These are phyloP conservation scores for Pugionium cornutum DNA, from an alignment of 345 rosid species.

Conservation along the genomic window DNA sequence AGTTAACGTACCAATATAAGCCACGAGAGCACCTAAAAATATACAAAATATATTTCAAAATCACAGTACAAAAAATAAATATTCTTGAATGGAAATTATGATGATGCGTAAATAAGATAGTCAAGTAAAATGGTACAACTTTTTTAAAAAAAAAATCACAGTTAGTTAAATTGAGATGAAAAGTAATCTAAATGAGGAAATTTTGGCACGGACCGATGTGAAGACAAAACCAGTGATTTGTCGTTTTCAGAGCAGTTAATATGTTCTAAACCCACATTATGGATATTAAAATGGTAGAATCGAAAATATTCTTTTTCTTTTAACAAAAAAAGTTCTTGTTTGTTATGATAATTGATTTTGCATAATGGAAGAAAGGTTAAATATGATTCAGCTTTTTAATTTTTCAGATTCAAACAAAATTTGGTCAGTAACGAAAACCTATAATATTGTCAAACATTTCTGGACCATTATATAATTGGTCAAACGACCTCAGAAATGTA, in stretches of 20 bases:
- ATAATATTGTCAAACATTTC: not conserved
- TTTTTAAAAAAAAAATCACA: not conserved
- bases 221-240: constrained; percentile 24
- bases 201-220: constrained; percentile 8
- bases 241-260: constrained; percentile 22
- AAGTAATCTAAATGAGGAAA: constrained; percentile 5
- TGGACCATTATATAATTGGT: constrained; percentile 2
- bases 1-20: too few relatives aligned
- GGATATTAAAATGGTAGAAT: constrained; percentile 5
- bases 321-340: not conserved
- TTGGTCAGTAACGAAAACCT: not conserved
- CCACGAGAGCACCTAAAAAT: too few relatives aligned
- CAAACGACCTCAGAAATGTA: not conserved
- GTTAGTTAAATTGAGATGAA: not conserved
- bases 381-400: not conserved
- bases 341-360: not conserved
- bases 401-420: too few relatives aligned
- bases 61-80: too few relatives aligned
- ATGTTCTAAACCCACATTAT: not conserved
- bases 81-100: not conserved
- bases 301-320: not conserved
- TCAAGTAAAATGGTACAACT: not conserved
- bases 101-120: constrained; percentile 2
- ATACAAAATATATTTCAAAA: too few relatives aligned
- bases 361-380: not conserved